Base-by-base conservation (phyloP, 2,329 filamentous ascomycete species). In the Cladorrhinum sp. region DNA sequence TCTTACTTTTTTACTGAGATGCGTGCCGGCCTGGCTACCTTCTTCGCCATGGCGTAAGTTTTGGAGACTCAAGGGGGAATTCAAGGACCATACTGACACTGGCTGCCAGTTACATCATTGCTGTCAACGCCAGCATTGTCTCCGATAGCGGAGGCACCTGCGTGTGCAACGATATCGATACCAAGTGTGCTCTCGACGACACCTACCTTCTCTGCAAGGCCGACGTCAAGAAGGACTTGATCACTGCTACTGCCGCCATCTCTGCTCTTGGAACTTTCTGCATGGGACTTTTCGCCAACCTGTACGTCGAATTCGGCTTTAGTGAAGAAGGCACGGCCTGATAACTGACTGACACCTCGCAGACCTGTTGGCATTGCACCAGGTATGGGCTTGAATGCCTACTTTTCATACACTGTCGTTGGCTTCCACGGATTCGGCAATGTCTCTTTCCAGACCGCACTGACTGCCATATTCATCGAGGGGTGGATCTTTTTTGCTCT, bases 381-480 rank as follows among this genome's bases (percentile, higher is more conserved):
- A 16, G 89, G 89, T 38, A 90, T 92, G 88, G 89, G 92, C 24
- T 74, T 96, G 58, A 96, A 96, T 70, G 91, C 91, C 18, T 96
- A 96, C 73, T 96, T 96, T 71, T 84, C 91, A 24, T 96, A 90
- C 71, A 89, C 85, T 16, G 88, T 91, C 50, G 91, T 96, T 59
- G 92, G 92, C 2, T 85, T 80, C 69, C 87, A 93, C 71, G 92
- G 91, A 49, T 82, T 79, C 22, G 91, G 91, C 1, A 79, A 82
- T 36, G 86, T 96, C 8, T 85, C 90, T 1, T 96, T 91, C 71
- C 74, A 83, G 57, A 81, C 93, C 48, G 92, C 92, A 32, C 77
- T 96, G 38, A 95, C 91, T 3, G 91, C 92, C 57, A 92, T 95
- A 66, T 96, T 96, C 71, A 88, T 95, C 13, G 92, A 96, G 74